phyloP scores from a whole-genome alignment of 2,329 filamentous ascomycete species.

The Monosporascus ibericus region DNA sequence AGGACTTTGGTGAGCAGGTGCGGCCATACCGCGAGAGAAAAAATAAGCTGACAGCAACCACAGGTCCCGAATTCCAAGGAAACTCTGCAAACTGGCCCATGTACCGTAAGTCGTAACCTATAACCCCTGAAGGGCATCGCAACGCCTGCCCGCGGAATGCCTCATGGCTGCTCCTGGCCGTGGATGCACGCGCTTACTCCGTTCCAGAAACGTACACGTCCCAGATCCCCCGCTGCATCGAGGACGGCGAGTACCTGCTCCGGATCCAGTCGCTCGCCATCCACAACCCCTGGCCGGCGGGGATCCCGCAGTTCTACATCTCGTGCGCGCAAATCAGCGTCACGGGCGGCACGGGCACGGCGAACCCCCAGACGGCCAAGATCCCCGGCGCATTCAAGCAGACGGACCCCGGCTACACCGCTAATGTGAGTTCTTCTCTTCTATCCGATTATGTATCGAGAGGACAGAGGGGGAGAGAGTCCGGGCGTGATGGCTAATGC shows the following conservation, averaged over 20 bases:
- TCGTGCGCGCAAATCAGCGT: slow-evolving; percentile 42
- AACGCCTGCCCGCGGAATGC: no score
- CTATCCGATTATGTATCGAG: no score
- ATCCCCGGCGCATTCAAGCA: slow-evolving; percentile 34
- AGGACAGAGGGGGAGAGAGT: no score
- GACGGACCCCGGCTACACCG: slow-evolving; percentile 36
- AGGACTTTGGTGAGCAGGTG: slow-evolving; percentile 25
- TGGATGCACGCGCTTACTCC: no score
- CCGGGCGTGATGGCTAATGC: no score
- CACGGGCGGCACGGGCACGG: slow-evolving; percentile 31
- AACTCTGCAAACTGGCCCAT: slow-evolving; percentile 28
- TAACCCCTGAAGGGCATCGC: no score
- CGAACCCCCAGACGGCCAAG: slow-evolving; percentile 21
- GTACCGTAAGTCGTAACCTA: slow-evolving; percentile 17
- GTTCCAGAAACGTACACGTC: slow-evolving; percentile 29
- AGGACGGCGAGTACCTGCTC: slow-evolving; percentile 52
- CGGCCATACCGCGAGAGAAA: no score
- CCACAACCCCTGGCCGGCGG: slow-evolving; percentile 44
- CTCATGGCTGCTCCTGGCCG: no score
- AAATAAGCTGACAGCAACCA: neutral
- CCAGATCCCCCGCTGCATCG: slow-evolving; percentile 45
- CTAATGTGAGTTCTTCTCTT: slow-evolving; percentile 30
- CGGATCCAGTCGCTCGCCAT: slow-evolving; percentile 56
- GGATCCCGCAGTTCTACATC: slow-evolving; percentile 40
- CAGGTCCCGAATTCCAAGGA: slow-evolving; percentile 28